Conservation (phyloP, 2,329 filamentous ascomycete species). For the Colletotrichum neosansevieriae region DNA sequence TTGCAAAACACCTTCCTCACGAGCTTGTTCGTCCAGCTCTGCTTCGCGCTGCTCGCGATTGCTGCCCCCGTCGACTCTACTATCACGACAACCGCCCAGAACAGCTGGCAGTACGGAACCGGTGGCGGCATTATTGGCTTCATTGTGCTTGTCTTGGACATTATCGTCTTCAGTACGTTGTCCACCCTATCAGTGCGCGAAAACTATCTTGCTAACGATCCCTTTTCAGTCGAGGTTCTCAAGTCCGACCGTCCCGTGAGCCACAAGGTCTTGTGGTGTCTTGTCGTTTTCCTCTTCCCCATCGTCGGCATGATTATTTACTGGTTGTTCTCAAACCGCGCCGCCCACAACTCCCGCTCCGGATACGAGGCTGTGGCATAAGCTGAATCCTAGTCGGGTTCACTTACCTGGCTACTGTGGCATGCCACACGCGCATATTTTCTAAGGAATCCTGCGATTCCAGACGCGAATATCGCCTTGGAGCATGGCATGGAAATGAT, state of each 20-base stretch:
- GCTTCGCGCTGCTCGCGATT: constrained; percentile 60
- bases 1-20: constrained; percentile 46
- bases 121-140: constrained; percentile 73
- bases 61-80: constrained; percentile 64
- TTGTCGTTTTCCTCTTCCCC: constrained; percentile 74
- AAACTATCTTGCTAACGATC: not conserved
- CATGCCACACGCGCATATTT: no score
- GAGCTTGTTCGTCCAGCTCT: constrained; percentile 63
- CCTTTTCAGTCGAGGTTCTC: constrained; percentile 68
- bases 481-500: no score
- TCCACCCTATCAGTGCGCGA: not conserved
- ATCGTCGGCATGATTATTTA: constrained; percentile 72
- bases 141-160: constrained; percentile 71
- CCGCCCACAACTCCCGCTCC: constrained; percentile 62
- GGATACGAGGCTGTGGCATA: constrained; percentile 66
- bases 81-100: constrained; percentile 51
- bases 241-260: constrained; percentile 70
- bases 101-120: constrained; percentile 69
- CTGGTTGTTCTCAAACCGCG: constrained; percentile 73
- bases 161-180: constrained; percentile 71
- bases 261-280: constrained; percentile 72
- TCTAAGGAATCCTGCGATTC: no score
- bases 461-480: no score
- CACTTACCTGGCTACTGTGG: no score
- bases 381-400: not conserved